Conservation (phyloP, 1,284 basidiomycete genomes). For the Fistulinella cinereoalba region DNA sequence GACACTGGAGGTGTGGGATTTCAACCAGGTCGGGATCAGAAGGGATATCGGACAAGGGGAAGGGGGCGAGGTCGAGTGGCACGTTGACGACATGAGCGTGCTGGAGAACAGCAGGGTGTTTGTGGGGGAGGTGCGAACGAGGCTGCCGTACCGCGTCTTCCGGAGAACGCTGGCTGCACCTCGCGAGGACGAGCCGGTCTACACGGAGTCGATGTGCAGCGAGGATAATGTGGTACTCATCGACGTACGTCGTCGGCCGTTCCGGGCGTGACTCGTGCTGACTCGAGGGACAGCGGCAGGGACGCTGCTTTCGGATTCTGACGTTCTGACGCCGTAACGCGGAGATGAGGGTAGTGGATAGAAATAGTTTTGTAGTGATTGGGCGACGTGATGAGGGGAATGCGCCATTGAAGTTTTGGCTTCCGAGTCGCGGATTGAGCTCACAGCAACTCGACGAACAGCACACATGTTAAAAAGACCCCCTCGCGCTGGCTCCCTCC, state of each 20-base stretch:
- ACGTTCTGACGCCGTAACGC: slow-evolving; percentile 20
- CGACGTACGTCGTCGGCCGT: slow-evolving; percentile 36
- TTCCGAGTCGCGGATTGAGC: slow-evolving; percentile 28
- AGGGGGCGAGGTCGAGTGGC: slow-evolving; percentile 19
- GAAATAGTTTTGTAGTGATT: background rate
- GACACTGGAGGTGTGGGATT: slow-evolving; percentile 46
- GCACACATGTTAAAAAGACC: slow-evolving; percentile 21
- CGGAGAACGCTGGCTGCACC: slow-evolving; percentile 17
- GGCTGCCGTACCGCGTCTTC: slow-evolving; percentile 42
- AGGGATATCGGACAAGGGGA: slow-evolving; percentile 22
- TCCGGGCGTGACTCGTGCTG: background rate
- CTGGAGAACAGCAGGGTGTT: slow-evolving; percentile 33
- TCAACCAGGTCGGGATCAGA: slow-evolving; percentile 45
- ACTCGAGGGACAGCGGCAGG: slow-evolving; percentile 13
- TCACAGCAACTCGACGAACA: slow-evolving; percentile 23
- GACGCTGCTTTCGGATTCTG: slow-evolving; percentile 29
- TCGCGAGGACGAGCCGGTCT: slow-evolving; percentile 11
- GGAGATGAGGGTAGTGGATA: slow-evolving; percentile 1
- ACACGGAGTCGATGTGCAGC: slow-evolving; percentile 46
- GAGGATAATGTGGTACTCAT: slow-evolving; percentile 55
- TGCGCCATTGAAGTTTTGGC: slow-evolving; percentile 22
- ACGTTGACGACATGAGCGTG: slow-evolving; percentile 25
- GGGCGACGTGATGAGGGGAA: slow-evolving; percentile 16
- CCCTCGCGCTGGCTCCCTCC: background rate
- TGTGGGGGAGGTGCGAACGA: slow-evolving; percentile 40